Conservation (phyloP, 2,329 filamentous ascomycete species). For the Calonectria crousiana region DNA sequence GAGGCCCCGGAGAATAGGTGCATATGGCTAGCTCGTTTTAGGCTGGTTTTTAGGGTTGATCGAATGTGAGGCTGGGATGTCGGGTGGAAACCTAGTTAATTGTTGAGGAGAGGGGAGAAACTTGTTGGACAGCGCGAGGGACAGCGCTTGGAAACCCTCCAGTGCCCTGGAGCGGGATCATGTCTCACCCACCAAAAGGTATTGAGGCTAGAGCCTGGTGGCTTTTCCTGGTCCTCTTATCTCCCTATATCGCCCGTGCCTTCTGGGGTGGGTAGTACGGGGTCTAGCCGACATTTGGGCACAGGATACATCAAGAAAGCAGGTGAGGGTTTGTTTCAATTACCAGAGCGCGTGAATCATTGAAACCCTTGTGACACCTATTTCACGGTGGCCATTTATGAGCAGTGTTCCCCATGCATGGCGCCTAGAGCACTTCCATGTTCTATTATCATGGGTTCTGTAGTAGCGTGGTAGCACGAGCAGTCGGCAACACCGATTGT, state of each 20-base stretch:
- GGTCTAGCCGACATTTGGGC: not conserved
- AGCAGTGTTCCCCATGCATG: not conserved
- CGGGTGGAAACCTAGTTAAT: not conserved
- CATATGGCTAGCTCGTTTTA: not conserved
- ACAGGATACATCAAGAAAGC: not conserved
- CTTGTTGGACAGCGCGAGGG: not conserved
- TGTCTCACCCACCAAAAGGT: not conserved
- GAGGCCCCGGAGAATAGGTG: not conserved
- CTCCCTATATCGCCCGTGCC: not conserved
- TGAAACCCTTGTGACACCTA: not conserved
- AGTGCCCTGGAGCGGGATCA: not conserved
- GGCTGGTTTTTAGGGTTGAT: not conserved
- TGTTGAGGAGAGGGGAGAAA: not conserved
- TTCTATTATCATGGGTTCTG: not conserved
- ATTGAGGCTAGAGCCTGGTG: not conserved
- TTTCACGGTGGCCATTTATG: not conserved
- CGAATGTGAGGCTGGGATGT: not conserved
- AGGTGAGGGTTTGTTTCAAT: not conserved
- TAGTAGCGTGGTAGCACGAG: not conserved
- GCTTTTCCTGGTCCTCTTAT: not conserved
- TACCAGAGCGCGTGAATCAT: not conserved
- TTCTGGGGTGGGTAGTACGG: not conserved
- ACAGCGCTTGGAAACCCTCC: not conserved
- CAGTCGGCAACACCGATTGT: not conserved
- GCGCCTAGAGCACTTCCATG: not conserved